These are phyloP conservation scores for Lomentospora prolificans DNA, from an alignment of 2,329 filamentous ascomycete species.

Conservation along the genomic window DNA sequence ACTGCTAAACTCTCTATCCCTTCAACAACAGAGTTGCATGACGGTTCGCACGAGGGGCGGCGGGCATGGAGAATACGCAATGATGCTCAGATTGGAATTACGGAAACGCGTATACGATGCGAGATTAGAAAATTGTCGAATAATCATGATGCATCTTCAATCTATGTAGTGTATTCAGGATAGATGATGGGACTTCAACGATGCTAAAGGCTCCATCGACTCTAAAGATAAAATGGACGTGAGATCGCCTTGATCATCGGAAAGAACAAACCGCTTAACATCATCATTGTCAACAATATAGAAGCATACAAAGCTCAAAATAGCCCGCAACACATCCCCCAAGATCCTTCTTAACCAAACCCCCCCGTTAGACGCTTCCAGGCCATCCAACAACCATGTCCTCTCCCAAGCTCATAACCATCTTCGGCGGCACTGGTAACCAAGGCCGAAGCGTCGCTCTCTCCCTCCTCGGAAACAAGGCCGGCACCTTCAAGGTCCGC, in stretches of 20 bases:
- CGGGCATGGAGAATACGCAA: neutral
- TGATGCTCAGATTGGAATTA: neutral
- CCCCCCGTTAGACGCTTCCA: neutral
- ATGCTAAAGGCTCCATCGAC: neutral
- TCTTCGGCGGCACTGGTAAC: slow-evolving; percentile 33
- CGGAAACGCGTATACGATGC: neutral
- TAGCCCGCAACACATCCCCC: neutral
- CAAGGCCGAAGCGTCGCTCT: slow-evolving; percentile 39
- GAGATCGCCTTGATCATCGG: neutral
- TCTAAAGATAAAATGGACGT: neutral
- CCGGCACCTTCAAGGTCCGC: slow-evolving; percentile 31
- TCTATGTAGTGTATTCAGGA: neutral
- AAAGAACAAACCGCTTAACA: neutral
- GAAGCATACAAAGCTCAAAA: neutral
- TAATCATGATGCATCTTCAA: neutral
- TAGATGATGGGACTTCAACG: neutral
- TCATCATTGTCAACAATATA: neutral
- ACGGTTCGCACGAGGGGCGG: neutral
- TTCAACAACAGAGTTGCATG: neutral
- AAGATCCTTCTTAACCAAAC: neutral
- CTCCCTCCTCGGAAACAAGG: slow-evolving; percentile 25
- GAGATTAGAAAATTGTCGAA: neutral
- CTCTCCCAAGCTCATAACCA: slow-evolving; percentile 19
- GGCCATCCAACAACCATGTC: slow-evolving; percentile 14
- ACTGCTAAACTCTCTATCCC: neutral